Conservation (phyloP, 192 early-diverging fungal species). For the Powellomyces hirtus region DNA sequence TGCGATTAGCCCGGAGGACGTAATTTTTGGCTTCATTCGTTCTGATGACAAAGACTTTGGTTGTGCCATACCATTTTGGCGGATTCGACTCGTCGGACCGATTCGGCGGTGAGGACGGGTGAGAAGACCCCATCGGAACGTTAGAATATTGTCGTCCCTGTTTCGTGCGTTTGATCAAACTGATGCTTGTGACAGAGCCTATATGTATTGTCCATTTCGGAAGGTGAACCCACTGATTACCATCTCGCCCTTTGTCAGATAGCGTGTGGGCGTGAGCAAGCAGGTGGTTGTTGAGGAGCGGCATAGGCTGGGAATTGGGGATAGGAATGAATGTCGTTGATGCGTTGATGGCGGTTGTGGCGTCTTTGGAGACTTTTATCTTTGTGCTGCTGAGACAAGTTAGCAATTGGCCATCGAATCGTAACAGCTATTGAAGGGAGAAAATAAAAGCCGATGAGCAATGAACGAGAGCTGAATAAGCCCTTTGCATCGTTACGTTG, state of each 20-base stretch:
- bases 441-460: not conserved
- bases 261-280: not conserved
- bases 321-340: constrained; percentile 4
- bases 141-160: not conserved
- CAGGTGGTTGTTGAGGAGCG: not conserved
- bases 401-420: constrained; percentile 14
- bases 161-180: constrained; percentile 10
- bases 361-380: not conserved
- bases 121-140: not conserved
- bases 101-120: not conserved
- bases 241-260: not conserved
- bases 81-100: not conserved
- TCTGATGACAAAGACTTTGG: constrained; percentile 13
- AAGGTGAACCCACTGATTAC: not conserved
- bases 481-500: too few relatives aligned
- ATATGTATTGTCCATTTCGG: constrained; percentile 27
- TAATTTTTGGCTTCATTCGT: constrained; percentile 16
- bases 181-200: not conserved
- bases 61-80: not conserved
- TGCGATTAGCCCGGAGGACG: constrained; percentile 17
- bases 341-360: not conserved
- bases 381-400: constrained; percentile 7
- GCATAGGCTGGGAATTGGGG: not conserved
- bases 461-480: too few relatives aligned
- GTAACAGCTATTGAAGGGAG: not conserved